phyloP scores from a whole-genome alignment of 1,284 basidiomycete genomes.

The Ceratobasidium theobromae region DNA sequence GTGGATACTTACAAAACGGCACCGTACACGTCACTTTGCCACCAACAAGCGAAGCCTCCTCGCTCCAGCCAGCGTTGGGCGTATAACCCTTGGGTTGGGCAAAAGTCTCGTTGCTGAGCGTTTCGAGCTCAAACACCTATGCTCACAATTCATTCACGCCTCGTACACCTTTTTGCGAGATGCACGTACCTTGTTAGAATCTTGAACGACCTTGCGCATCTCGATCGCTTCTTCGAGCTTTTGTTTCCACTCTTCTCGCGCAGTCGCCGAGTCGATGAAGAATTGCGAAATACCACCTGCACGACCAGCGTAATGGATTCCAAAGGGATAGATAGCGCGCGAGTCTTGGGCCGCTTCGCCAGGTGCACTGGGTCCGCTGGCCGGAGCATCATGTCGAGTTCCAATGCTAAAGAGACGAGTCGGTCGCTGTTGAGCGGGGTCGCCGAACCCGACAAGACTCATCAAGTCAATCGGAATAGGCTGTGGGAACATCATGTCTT shows the following conservation, averaged over 20 bases:
- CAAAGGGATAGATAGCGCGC: slow-evolving; percentile 77
- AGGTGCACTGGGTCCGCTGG: slow-evolving; percentile 37
- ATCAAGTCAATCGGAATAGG: slow-evolving; percentile 89
- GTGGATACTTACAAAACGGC: slow-evolving; percentile 72
- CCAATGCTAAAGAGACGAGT: slow-evolving; percentile 56
- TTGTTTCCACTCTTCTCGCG: slow-evolving; percentile 82
- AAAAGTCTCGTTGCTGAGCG: slow-evolving; percentile 83
- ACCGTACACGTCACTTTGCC: slow-evolving; percentile 92
- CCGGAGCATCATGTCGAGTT: slow-evolving; percentile 10
- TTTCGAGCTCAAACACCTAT: slow-evolving; percentile 79
- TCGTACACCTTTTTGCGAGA: neutral
- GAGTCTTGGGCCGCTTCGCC: slow-evolving; percentile 50
- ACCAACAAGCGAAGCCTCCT: slow-evolving; percentile 69
- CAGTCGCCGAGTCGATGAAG: slow-evolving; percentile 78
- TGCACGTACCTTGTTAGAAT: slow-evolving; percentile 72
- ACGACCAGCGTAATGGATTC: slow-evolving; percentile 81
- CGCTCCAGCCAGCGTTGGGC: slow-evolving; percentile 60
- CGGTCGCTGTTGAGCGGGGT: slow-evolving; percentile 65
- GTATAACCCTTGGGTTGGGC: slow-evolving; percentile 58
- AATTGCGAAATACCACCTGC: slow-evolving; percentile 80
- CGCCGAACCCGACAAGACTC: slow-evolving; percentile 76
- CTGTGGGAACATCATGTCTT: slow-evolving; percentile 45
- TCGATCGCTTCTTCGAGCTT: slow-evolving; percentile 88
- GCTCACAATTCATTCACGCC: neutral
- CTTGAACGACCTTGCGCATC: slow-evolving; percentile 81